Base-by-base conservation (phyloP, 495 filamentous ascomycete species). In the Podospora tetraspora region DNA sequence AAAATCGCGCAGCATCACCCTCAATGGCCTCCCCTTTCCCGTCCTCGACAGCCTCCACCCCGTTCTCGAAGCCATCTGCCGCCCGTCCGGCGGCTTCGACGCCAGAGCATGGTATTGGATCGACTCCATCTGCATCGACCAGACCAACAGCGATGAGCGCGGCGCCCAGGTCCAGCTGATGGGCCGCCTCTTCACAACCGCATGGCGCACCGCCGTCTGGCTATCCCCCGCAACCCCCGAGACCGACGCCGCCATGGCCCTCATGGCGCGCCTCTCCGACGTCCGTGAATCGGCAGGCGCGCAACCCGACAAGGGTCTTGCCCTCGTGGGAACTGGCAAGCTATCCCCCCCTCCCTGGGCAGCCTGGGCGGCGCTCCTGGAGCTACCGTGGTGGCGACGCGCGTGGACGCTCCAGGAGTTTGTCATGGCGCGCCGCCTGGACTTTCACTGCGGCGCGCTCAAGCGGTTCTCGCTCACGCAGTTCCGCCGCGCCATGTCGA, bases 61-160 rank as follows among this genome's bases (percentile, higher is more conserved):
- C 3, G 9, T 52, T 5, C 62, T 37, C 34, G 30, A 52, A 1
- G 27, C 24, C 30, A 22, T 37, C 21, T 63, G 62, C 62, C 19
- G 21, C 2, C 9, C 21, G 3, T 7, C 12, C 13, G 25, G 60
- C 3, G 13, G 4, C 29, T 32, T 62, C 32, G 19, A n/a, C 2
- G n/a, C 0, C 30, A 22, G 27, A 1, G n/a, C 10, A 2, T 37
- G 34, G 34, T 23, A 12, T 7, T 63, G 62, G 62, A 63, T 63
- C 30, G 32, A 63, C 34, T 37, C 62, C 13, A 63, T 63, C 21
- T 52, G 62, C 62, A 63, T 63, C 32, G 37, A 63, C 62, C 62
- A 52, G 8, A 32, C 32, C 12, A 32, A 63, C 32, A 12, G 30
- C 62, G 32, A 63, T n/a, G 32, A 63, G 62, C 29, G 32, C 3